Conservation (phyloP, 2,329 filamentous ascomycete genomes). For the Plenodomus tracheiphilus region DNA sequence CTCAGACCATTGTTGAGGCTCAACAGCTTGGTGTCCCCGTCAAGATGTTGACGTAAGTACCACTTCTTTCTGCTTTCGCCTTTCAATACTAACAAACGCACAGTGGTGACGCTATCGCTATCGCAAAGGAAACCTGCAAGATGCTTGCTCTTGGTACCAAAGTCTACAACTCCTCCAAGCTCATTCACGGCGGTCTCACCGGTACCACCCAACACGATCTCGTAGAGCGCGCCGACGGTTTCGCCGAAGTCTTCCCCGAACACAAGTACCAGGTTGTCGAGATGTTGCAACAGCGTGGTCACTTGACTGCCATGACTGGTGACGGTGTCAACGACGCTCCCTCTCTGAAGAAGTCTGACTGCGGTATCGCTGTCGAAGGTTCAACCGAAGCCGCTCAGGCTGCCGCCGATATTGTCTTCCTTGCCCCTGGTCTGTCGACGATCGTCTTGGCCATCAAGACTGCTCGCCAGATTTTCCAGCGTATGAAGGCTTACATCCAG, state of each 20-base stretch:
- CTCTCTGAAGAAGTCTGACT: constrained; percentile 74
- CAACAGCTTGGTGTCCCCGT: constrained; percentile 75
- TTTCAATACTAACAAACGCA: constrained; percentile 2
- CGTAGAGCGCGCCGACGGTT: constrained; percentile 73
- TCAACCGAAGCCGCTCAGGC: constrained; percentile 73
- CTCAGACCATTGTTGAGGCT: constrained; percentile 76
- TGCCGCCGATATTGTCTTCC: constrained; percentile 74
- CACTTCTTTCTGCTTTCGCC: neutral
- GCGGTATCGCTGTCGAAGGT: constrained; percentile 74
- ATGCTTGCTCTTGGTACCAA: constrained; percentile 79
- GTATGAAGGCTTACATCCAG: constrained; percentile 77
- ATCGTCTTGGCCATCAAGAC: constrained; percentile 76
- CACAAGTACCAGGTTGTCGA: constrained; percentile 78
- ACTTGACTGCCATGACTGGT: constrained; percentile 76
- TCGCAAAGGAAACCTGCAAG: constrained; percentile 81
- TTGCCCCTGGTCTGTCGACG: constrained; percentile 71
- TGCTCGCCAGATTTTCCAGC: constrained; percentile 74
- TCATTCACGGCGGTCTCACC: constrained; percentile 74
- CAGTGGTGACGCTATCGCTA: constrained; percentile 73
- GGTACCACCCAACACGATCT: constrained; percentile 76
- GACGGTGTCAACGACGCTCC: constrained; percentile 76
- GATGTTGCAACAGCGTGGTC: constrained; percentile 74
- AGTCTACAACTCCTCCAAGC: constrained; percentile 78
- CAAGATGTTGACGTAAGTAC: constrained; percentile 70
- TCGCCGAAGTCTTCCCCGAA: constrained; percentile 74